Evolutionary conservation across 2,329 filamentous ascomycete species (phyloP).

Genomic region (Tetracladium maxilliforme): DNA sequence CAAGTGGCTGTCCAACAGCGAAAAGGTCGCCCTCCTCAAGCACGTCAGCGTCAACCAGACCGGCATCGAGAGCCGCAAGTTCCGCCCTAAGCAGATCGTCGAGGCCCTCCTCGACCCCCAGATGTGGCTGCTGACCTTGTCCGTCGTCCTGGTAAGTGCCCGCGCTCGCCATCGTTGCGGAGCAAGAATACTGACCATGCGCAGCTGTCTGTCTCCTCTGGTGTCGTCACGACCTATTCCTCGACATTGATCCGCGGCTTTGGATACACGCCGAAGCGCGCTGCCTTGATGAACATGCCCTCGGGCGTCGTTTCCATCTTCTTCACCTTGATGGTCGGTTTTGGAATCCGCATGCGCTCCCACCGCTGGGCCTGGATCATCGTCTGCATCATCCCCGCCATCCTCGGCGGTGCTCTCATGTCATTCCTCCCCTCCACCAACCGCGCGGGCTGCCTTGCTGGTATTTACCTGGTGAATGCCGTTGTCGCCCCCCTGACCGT

Average conservation of each 20-base stretch:
- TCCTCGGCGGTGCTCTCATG: constrained; percentile 27
- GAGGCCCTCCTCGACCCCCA: constrained; percentile 35
- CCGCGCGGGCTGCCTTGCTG: constrained; percentile 27
- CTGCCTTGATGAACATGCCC: constrained; percentile 39
- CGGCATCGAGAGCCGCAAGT: constrained; percentile 32
- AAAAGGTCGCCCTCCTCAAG: constrained; percentile 29
- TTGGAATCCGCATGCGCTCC: constrained; percentile 27
- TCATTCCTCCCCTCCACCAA: constrained; percentile 32
- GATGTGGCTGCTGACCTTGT: constrained; percentile 30
- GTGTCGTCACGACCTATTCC: constrained; percentile 39
- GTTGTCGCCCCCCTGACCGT: constrained; percentile 28
- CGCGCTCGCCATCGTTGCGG: not conserved
- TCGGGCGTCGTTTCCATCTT: constrained; percentile 36
- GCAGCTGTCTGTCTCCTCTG: constrained; percentile 32
- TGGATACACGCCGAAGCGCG: constrained; percentile 25
- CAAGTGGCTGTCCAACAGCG: constrained; percentile 17
- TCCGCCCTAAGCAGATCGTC: constrained; percentile 29
- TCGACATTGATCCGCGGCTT: constrained; percentile 33
- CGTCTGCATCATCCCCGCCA: constrained; percentile 27
- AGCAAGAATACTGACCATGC: not conserved
- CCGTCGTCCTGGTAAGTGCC: constrained; percentile 29
- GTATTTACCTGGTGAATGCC: constrained; percentile 35
- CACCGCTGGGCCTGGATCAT: constrained; percentile 35
- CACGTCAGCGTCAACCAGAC: constrained; percentile 39
- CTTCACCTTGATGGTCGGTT: constrained; percentile 31